Evolutionary conservation across 148 eudicot species (phyloP), one percentile per base, ranked within the genome.

Genomic region (Rhododendron griersonianum): DNA sequence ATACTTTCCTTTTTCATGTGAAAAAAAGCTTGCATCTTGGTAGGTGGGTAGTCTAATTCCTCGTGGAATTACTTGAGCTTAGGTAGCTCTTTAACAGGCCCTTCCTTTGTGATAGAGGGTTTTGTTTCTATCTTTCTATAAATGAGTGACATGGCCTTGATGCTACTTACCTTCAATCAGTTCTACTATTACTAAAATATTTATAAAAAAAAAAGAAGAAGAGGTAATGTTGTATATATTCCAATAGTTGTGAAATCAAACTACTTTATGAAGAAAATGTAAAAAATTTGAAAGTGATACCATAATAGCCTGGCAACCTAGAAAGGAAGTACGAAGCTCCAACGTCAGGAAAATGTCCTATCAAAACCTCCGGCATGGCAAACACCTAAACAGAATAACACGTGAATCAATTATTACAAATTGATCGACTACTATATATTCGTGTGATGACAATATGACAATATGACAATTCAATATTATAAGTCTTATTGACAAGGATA

Each of bases 261-360:
- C 2, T 33, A 71, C 15, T 5, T 33, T 73, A 8, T 33, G 37
- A 73, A 13, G 19, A 3, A 78, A 45, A 6, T 23, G 75, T 28
- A 50, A 28, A 18, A 37, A 30, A 84, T 23, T 44, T 23, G 15
- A 3, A 35, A 84, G 4, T 18, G 10, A 10, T 87, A 91, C 93
- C 93, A 82, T 88, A 89, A 67, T 18, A 82, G 76, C 93, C 93
- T 41, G 91, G 88, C 50, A 91, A 85, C 80, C 87, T 85, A 33
- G 91, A 89, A 44, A 91, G 73, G 79, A 91, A 91, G 82, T 86
- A 81, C 1, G 92, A 89, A 14, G 91, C 91, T 33, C 93, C 91
- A 87, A 89, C 90, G 81, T 91, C 93, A 7, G 93, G 89, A 76
- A 87, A 89, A 65, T 63, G 87, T 18, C 93, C 93, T 4, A 91